Evolutionary conservation across 179 eudicot species (phyloP), one percentile per base, ranked within the genome.

Genomic region (Sideroxylon spinosum): DNA sequence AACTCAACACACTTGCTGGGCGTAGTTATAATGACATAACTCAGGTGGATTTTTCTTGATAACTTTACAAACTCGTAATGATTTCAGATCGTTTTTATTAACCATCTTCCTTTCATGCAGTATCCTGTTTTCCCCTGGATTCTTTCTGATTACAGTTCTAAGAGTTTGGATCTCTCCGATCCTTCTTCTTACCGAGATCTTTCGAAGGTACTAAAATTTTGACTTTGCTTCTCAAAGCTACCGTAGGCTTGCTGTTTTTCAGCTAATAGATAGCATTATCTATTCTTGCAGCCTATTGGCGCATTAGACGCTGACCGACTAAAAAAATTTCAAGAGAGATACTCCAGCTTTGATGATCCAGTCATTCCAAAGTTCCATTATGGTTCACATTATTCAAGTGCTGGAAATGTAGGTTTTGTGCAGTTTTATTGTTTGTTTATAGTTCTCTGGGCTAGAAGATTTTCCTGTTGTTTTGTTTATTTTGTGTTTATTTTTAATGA

Each of bases 121-220:
- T 96, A 96, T 87, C 99, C 99, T 74, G 97, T 96, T 76, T 94
- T 96, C 79, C 99, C 99, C 20, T 96, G 99, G 99, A 94, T 96
- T 82, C 84, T 96, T 79, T 86, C 99, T 76, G 99, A 96, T 86
- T 96, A 96, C 85, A 86, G 81, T 81, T 94, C 99, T 71, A 79
- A 85, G 76, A 79, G 69, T 71, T 88, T 96, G 87, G 95, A 96
- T 87, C 90, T 96, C 75, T 78, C 92, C 57, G 84, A 76, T 83
- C 91, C 96, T 68, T 89, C 92, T 77, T 94, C 97, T 63, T 96
- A 92, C 79, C 90, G 99, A 78, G 99, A 96, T 80, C 93, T 96
- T 70, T 96, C 99, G 79, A 94, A 96, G 97, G 99, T 96, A 69
- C 67, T 57, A 26, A 22, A 29, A 62, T 8, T 63, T 71, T 46